A percentile compares a stretch with the other conserved stretches of the same genome.
Evolutionary conservation across 345 rosid species (phyloP).

Genomic region (Melaleuca quinquenervia): DNA sequence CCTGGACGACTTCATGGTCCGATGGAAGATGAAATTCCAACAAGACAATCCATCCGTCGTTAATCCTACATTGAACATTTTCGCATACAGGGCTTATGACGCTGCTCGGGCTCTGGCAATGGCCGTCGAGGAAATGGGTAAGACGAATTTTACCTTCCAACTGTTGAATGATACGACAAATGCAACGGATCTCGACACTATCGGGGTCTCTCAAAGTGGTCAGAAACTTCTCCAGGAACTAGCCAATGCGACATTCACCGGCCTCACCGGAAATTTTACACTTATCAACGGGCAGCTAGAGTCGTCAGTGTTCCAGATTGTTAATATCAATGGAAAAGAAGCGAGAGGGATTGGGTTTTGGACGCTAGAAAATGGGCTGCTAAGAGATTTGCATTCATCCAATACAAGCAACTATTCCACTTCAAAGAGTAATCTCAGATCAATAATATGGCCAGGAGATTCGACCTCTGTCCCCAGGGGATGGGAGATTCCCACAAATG

Average conservation of each 20-base stretch:
- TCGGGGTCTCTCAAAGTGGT: background rate
- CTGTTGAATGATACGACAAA: no score
- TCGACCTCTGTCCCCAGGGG: background rate
- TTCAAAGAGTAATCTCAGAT: background rate
- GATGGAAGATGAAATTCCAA: background rate
- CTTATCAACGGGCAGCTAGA: background rate
- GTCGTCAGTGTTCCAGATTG: background rate
- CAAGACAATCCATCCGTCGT: no score
- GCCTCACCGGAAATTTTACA: background rate
- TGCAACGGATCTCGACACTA: no score
- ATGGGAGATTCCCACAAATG: background rate
- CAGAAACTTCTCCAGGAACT: background rate
- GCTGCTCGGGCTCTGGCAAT: no score
- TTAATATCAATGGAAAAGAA: background rate
- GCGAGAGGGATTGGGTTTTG: background rate
- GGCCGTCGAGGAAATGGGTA: no score
- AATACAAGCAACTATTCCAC: background rate
- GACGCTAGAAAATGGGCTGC: background rate
- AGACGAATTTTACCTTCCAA: no score
- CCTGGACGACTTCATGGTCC: background rate
- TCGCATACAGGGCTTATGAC: no score
- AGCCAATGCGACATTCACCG: background rate
- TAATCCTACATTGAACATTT: no score
- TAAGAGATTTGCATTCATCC: background rate
- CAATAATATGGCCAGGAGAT: background rate